Evolutionary conservation across 1,139 yeast species (phyloP), one percentile per base, ranked within the genome.

Genomic region (Blastobotrys persicus): DNA sequence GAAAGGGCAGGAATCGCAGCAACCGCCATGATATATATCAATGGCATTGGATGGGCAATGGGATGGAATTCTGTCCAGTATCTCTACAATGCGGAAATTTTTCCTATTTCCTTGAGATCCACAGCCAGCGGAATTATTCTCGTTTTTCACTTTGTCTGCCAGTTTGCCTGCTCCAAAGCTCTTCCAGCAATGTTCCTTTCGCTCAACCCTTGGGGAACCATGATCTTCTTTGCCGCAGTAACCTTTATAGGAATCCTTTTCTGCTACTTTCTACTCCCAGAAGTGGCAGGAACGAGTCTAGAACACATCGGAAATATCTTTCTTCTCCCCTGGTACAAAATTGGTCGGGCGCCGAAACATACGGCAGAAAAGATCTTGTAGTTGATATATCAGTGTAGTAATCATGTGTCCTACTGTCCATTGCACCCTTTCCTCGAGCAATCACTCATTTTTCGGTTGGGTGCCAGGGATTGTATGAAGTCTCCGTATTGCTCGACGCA

Each of bases 11-110:
- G 46, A n/a, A 44, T 46, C 6, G 48, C 49, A 2, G 83, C 84
- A 1, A 65, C 79, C 54, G 80, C 82, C 2, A 73, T 80, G 43
- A 64, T 81, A 43, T 79, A 72, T 62, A 57, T 80, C 41, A 69
- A 76, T 37, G 85, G 85, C 51, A 66, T 73, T 9, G 85, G 83
- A 32, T 81, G 85, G 85, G 76, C 81, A 14, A 63, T 80, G 67
- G 85, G 85, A 7, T 81, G 78, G 73, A 81, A 81, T 65, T 69
- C 79, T 2, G 68, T 79, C 50, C 85, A 80, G 62, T 81, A 80
- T 58, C 71, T 81, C 55, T 66, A 80, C 56, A 81, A 80, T 47
- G 73, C 83, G 3, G 85, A 80, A 63, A 73, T 80, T 47, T 75
- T 80, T 64, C 85, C 85, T 20, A 68, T 80, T 58, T 71, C 75